phyloP scores from a whole-genome alignment of 441 rosid species.

The Theobroma grandiflorum region DNA sequence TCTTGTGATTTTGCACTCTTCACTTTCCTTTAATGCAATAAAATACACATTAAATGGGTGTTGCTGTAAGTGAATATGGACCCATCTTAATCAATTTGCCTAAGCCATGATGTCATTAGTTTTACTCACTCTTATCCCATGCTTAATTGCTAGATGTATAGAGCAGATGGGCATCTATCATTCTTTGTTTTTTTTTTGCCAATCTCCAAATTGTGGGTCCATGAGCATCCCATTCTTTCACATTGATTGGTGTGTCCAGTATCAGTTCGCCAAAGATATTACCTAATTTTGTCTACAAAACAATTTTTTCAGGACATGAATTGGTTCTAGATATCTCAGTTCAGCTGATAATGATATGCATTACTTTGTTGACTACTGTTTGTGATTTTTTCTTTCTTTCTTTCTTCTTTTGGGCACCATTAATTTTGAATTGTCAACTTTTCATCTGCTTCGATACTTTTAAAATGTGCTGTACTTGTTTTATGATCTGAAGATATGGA shows the following conservation, averaged over 20 bases:
- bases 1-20: neutral
- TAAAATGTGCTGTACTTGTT: neutral
- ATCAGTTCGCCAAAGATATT: neutral
- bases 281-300: constrained; percentile 13
- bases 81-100: constrained; percentile 32
- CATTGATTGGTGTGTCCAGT: constrained; percentile 1
- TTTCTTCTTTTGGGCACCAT: neutral
- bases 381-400: neutral
- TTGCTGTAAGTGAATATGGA: constrained; percentile 24
- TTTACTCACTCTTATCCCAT: constrained; percentile 27
- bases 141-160: neutral
- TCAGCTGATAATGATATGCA: neutral
- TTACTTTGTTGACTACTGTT: constrained; percentile 9
- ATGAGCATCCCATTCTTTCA: neutral
- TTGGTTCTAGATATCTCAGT: constrained; percentile 14
- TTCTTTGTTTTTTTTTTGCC: neutral
- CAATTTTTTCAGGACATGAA: neutral
- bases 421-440: neutral
- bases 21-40: constrained; percentile 15
- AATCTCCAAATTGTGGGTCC: neutral
- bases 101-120: constrained; percentile 40
- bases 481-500: too few relatives aligned
- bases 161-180: neutral
- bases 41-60: neutral
- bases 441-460: neutral